These are phyloP conservation scores for Ceriops decandra DNA, from an alignment of 345 rosid genomes.

Conservation along the genomic window DNA sequence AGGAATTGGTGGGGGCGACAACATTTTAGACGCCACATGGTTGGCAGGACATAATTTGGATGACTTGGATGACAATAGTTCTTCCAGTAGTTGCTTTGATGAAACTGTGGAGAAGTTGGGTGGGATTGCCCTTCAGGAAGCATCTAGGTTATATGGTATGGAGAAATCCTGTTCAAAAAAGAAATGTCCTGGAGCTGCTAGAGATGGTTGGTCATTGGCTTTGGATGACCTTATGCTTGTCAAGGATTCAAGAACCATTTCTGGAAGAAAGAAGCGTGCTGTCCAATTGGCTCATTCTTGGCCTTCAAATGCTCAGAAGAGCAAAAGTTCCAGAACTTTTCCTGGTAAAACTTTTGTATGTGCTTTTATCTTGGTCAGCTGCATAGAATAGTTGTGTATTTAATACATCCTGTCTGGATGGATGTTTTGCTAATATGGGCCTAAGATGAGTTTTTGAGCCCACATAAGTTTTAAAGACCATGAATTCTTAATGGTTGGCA, in stretches of 20 bases:
- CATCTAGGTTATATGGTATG: slow-evolving; percentile 70
- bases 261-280: slow-evolving; percentile 55
- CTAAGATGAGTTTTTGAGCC: not conserved
- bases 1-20: slow-evolving; percentile 78
- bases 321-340: slow-evolving; percentile 50
- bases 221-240: slow-evolving; percentile 65
- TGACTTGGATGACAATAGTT: slow-evolving; percentile 45
- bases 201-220: slow-evolving; percentile 37
- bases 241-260: slow-evolving; percentile 68
- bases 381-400: slow-evolving; percentile 1
- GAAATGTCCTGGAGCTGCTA: slow-evolving; percentile 24
- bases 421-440: not conserved
- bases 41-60: slow-evolving; percentile 45
- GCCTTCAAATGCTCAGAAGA: slow-evolving; percentile 59
- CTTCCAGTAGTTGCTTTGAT: slow-evolving; percentile 47
- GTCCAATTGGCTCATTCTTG: slow-evolving; percentile 58
- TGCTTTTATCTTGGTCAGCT: slow-evolving; percentile 12
- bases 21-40: slow-evolving; percentile 54
- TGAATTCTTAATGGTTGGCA: not conserved
- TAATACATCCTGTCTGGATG: not conserved
- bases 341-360: slow-evolving; percentile 50
- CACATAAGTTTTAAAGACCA: not conserved
- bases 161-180: slow-evolving; percentile 41
- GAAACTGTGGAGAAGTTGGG: slow-evolving; percentile 53
- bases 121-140: slow-evolving; percentile 63